Percentiles rank a stretch among this genome's conserved stretches.
Evolutionary conservation across 1,139 yeast genomes (phyloP).

Genomic region (Geotrichum europaeum): DNA sequence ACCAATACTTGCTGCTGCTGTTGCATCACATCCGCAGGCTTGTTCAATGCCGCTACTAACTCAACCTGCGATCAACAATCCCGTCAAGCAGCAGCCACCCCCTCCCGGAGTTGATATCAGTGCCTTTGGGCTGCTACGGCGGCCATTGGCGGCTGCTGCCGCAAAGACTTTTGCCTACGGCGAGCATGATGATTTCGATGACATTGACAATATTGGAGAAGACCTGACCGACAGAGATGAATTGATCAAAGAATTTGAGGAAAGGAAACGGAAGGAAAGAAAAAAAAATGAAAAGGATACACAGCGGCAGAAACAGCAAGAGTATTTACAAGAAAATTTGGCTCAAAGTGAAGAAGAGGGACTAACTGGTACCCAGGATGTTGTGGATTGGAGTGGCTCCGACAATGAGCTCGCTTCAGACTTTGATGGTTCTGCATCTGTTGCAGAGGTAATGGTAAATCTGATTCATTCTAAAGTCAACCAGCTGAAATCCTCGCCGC

Average conservation of each 20-base stretch:
- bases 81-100: neutral
- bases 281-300: neutral
- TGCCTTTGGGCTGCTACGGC: neutral
- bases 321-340: neutral
- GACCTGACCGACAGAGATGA: neutral
- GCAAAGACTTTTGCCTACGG: neutral
- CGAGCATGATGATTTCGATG: neutral
- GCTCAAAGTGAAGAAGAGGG: neutral
- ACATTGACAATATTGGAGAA: neutral
- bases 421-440: neutral
- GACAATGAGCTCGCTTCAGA: neutral
- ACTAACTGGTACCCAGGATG: neutral
- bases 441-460: neutral
- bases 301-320: neutral
- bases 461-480: neutral
- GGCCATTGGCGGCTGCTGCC: neutral
- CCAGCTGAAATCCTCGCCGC: neutral
- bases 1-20: neutral
- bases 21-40: neutral
- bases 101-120: neutral
- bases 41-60: neutral
- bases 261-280: neutral
- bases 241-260: neutral
- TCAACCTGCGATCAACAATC: neutral
- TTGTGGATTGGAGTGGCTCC: neutral